A percentile compares a stretch with the other conserved stretches of the same genome.
Evolutionary conservation across 163 green algal species (phyloP).

Genomic region (Scenedesmus sp.): DNA sequence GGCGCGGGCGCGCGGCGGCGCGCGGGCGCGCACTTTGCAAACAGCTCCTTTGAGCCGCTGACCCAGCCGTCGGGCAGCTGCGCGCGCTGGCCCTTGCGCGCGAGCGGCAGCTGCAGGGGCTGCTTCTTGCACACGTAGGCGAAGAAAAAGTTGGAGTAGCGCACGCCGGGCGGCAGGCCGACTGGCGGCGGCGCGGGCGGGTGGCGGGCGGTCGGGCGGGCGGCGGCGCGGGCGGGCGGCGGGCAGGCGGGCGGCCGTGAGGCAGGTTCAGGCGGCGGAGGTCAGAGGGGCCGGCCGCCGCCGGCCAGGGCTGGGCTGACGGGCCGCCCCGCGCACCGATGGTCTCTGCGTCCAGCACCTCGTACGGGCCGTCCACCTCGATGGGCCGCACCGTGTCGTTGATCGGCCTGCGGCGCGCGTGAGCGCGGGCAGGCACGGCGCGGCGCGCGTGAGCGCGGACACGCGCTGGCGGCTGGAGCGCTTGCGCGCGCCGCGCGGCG

Average conservation of each 20-base stretch:
- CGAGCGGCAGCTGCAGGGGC: conserved; percentile 25
- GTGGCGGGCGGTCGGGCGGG: too few species aligned
- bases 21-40: conserved; percentile 33
- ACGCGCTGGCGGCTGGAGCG: not conserved
- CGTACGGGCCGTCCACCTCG: conserved; percentile 24
- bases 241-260: not conserved
- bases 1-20: too few species aligned
- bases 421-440: not conserved
- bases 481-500: too few species aligned
- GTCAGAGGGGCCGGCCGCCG: not conserved
- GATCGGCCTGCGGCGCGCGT: conserved; percentile 21
- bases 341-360: conserved; percentile 35
- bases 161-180: conserved; percentile 16
- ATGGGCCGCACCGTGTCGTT: conserved; percentile 38
- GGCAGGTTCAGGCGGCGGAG: not conserved
- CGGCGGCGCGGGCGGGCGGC: too few species aligned
- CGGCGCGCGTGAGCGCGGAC: not conserved
- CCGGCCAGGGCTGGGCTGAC: too few species aligned
- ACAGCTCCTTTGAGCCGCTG: conserved; percentile 31
- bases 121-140: conserved; percentile 44
- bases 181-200: too few species aligned
- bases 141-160: conserved; percentile 36
- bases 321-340: conserved; percentile 3
- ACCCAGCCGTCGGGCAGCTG: conserved; percentile 47
- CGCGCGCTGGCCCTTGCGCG: conserved; percentile 9